Evolutionary conservation across 331 rosid genomes (phyloP).

Genomic region (Pyrus hybrid): DNA sequence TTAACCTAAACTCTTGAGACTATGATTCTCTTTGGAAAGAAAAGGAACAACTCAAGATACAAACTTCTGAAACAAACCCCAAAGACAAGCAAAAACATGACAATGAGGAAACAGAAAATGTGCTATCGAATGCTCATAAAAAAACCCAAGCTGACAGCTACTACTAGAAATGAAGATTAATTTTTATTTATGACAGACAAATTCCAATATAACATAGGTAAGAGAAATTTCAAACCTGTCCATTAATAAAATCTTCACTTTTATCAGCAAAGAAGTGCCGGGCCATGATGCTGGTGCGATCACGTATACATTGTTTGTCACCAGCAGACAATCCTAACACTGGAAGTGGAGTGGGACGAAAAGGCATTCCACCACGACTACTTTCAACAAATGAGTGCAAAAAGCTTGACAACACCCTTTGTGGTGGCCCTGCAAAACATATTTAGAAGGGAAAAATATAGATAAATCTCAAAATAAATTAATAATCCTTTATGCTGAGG

Average conservation of each 20-base stretch:
- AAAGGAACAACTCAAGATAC: neutral
- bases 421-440: constrained; percentile 75
- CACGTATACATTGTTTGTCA: constrained; percentile 89
- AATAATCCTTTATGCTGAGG: neutral
- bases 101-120: neutral
- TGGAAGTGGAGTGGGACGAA: constrained; percentile 82
- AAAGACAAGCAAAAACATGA: neutral
- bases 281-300: constrained; percentile 98
- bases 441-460: constrained; percentile 6
- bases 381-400: constrained; percentile 94
- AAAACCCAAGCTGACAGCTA: neutral
- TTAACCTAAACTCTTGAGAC: neutral
- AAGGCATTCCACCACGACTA: constrained; percentile 84
- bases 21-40: neutral
- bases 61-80: neutral
- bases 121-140: neutral
- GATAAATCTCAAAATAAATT: too few species aligned
- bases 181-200: neutral
- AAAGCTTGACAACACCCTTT: constrained; percentile 79
- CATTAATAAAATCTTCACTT: constrained; percentile 82
- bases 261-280: constrained; percentile 93
- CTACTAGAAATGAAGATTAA: neutral
- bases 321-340: constrained; percentile 81
- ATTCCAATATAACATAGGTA: neutral
- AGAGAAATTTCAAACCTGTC: constrained; percentile 54